A percentile compares a stretch with the other conserved stretches of the same genome.
phyloP scores from a whole-genome alignment of 768 basidiomycete species.

The Coprinellus micaceus region DNA sequence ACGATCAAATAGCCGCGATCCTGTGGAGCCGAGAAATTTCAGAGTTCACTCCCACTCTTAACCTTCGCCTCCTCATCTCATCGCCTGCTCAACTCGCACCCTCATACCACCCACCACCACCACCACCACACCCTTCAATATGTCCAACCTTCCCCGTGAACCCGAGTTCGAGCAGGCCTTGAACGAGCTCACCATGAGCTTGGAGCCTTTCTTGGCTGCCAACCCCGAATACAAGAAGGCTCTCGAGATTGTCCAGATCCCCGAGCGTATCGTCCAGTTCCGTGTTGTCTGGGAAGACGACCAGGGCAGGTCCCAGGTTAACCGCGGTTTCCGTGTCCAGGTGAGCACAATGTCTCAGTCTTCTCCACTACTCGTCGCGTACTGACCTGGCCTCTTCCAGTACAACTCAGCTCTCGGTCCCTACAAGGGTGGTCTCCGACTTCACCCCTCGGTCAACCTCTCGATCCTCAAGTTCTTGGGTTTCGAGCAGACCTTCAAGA shows the following conservation, averaged over 20 bases:
- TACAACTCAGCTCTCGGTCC: constrained; percentile 78
- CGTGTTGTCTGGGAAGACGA: constrained; percentile 79
- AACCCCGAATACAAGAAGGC: constrained; percentile 68
- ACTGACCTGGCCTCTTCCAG: constrained; percentile 26
- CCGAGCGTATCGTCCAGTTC: constrained; percentile 60
- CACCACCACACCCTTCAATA: constrained; percentile 14
- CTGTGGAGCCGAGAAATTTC: too few species aligned
- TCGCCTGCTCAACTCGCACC: constrained; percentile 7
- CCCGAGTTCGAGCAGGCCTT: constrained; percentile 75
- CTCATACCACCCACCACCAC: background rate
- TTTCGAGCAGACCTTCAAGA: constrained; percentile 80
- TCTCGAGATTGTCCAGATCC: constrained; percentile 58
- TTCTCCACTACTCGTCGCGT: background rate
- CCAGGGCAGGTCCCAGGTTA: constrained; percentile 58
- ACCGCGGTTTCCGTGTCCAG: constrained; percentile 73
- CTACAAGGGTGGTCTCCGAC: constrained; percentile 75
- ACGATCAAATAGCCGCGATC: background rate
- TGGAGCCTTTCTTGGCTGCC: constrained; percentile 60
- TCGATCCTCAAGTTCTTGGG: constrained; percentile 84
- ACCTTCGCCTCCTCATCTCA: too few species aligned
- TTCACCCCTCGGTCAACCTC: constrained; percentile 77
- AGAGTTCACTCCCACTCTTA: too few species aligned
- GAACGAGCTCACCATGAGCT: constrained; percentile 59
- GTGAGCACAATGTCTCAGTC: constrained; percentile 27
- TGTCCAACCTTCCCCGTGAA: constrained; percentile 46